These are phyloP conservation scores for Pilaira anomala DNA, from an alignment of 192 early-diverging fungal genomes.

Conservation along the genomic window DNA sequence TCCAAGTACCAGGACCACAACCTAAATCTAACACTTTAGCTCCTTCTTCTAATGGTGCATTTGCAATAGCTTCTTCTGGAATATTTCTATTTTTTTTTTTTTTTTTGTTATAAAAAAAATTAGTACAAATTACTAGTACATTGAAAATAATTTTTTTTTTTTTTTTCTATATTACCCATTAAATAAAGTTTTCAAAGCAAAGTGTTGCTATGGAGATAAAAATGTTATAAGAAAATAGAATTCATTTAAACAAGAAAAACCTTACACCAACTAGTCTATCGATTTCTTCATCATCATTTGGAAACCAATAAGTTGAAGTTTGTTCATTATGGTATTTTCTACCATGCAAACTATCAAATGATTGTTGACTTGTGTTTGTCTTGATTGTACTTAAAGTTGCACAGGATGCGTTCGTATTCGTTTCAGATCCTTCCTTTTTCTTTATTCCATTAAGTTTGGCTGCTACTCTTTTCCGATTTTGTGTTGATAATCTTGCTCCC, in stretches of 20 bases:
- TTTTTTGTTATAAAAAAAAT: too few species aligned
- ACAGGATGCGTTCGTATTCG: neutral
- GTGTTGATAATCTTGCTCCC: neutral
- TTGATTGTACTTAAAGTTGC: neutral
- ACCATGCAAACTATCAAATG: slow-evolving; percentile 5
- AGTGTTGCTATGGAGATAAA: slow-evolving; percentile 5
- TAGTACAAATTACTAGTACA: too few species aligned
- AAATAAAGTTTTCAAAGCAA: slow-evolving; percentile 19
- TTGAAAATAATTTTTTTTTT: too few species aligned
- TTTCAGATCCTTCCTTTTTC: neutral
- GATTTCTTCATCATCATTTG: slow-evolving; percentile 30
- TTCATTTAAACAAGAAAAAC: neutral
- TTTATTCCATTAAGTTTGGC: neutral
- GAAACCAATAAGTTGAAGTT: slow-evolving; percentile 26
- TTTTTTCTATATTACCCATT: slow-evolving; percentile 16
- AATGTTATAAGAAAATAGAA: slow-evolving; percentile 2
- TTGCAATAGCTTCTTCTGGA: neutral
- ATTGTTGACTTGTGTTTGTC: neutral
- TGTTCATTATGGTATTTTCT: slow-evolving; percentile 30
- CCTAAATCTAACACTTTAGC: slow-evolving; percentile 28
- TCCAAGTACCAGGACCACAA: slow-evolving; percentile 27
- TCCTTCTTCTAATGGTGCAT: slow-evolving; percentile 1
- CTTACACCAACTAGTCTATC: slow-evolving; percentile 31
- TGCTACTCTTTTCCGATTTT: slow-evolving; percentile 7
- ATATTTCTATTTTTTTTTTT: slow-evolving; percentile 27